phyloP scores from a whole-genome alignment of 2,329 filamentous ascomycete genomes.

The Ceratocystis ficicola region DNA sequence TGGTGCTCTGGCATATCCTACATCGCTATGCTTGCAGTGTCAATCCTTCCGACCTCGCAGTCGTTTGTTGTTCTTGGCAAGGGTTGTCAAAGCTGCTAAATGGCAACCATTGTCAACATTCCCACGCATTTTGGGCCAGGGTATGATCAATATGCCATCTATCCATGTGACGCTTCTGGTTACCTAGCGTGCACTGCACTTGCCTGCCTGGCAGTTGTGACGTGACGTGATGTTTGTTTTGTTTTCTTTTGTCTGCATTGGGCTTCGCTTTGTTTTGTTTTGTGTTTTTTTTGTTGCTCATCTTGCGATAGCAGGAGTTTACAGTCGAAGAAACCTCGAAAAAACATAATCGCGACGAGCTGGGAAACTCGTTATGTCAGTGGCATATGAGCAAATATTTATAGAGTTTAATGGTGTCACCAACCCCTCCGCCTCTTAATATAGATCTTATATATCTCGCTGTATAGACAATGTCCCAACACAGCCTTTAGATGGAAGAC shows the following conservation, averaged over 20 bases:
- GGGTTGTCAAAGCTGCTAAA: background rate
- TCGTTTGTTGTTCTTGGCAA: background rate
- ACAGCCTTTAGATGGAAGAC: background rate
- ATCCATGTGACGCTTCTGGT: background rate
- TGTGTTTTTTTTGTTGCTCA: background rate
- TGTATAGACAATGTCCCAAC: background rate
- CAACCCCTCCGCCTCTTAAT: constrained; percentile 5
- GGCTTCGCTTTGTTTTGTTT: background rate
- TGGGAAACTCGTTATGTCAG: background rate
- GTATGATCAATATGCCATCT: background rate
- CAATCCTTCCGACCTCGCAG: background rate
- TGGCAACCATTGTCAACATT: background rate
- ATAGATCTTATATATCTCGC: background rate
- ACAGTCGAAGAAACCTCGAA: background rate
- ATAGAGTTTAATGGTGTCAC: background rate
- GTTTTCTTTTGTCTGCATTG: background rate
- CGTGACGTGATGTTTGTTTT: background rate
- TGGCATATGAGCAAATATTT: background rate
- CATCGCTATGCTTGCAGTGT: background rate
- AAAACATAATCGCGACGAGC: background rate
- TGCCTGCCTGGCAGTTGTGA: constrained; percentile 12
- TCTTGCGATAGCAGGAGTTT: background rate
- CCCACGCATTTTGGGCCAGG: background rate
- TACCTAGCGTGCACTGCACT: background rate
- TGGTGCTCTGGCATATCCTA: background rate